Evolutionary conservation across 768 basidiomycete genomes (phyloP).

Genomic region (Collybiopsis luxurians): DNA sequence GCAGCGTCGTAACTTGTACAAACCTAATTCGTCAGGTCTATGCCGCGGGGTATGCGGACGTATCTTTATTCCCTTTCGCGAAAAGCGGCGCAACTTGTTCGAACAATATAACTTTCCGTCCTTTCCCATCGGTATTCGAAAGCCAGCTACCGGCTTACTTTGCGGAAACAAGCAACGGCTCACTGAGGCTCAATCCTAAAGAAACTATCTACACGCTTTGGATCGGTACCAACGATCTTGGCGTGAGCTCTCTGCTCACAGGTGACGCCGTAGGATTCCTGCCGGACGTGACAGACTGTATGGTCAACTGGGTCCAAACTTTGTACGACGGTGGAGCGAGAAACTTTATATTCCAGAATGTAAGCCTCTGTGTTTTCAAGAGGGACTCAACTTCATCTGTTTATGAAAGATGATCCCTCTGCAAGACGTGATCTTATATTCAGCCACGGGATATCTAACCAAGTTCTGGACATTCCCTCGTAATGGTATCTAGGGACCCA

Average conservation of each 20-base stretch:
- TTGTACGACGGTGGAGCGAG: conserved; percentile 58
- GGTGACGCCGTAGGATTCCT: conserved; percentile 34
- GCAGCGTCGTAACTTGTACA: not conserved
- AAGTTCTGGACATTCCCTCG: conserved; percentile 47
- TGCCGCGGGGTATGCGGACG: conserved; percentile 50
- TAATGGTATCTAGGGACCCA: too few relatives aligned
- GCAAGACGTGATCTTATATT: conserved; percentile 45
- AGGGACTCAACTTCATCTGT: not conserved
- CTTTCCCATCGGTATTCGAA: conserved; percentile 39
- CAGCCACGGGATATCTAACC: conserved; percentile 43
- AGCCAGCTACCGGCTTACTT: conserved; percentile 37
- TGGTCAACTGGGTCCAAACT: conserved; percentile 56
- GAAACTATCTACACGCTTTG: conserved; percentile 9
- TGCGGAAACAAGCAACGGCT: conserved; percentile 11
- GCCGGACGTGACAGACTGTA: conserved; percentile 56
- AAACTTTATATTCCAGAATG: conserved; percentile 70
- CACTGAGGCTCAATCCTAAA: not conserved
- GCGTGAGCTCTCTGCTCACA: conserved; percentile 49
- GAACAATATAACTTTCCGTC: conserved; percentile 36
- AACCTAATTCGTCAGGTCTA: conserved; percentile 23
- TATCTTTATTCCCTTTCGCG: conserved; percentile 46
- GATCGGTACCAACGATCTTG: conserved; percentile 27
- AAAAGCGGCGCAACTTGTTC: conserved; percentile 46
- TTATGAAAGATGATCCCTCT: conserved; percentile 56
- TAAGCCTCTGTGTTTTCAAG: conserved; percentile 25